Evolutionary conservation across 1,284 basidiomycete species (phyloP).

Genomic region (Irpex lacteus): DNA sequence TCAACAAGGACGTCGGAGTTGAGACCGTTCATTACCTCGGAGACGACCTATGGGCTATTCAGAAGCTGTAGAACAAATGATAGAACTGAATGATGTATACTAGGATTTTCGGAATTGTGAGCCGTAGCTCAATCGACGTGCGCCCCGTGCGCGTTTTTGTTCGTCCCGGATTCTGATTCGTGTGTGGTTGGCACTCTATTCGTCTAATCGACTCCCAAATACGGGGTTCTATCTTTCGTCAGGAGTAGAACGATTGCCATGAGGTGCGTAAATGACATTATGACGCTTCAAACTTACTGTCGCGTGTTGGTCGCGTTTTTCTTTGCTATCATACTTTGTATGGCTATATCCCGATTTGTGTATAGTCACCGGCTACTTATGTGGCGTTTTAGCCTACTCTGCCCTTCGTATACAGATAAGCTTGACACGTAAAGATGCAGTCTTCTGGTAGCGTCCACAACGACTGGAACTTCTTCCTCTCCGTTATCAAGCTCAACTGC

Average conservation of each 20-base stretch:
- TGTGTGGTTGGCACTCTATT: background rate
- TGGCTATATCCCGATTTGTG: background rate
- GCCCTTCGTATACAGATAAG: background rate
- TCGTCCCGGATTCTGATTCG: background rate
- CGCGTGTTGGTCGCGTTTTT: background rate
- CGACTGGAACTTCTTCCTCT: background rate
- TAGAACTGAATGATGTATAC: background rate
- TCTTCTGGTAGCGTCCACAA: background rate
- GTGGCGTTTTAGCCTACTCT: background rate
- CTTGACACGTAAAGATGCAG: background rate
- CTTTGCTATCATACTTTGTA: background rate
- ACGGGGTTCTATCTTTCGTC: background rate
- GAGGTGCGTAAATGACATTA: background rate
- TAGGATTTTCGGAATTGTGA: background rate
- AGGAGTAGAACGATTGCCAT: background rate
- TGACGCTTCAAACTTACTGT: background rate
- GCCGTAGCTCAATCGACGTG: background rate
- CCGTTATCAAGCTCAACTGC: too few species aligned
- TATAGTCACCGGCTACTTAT: background rate
- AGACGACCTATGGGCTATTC: slow-evolving; percentile 86
- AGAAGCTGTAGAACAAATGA: slow-evolving; percentile 54
- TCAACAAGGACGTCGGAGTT: slow-evolving; percentile 91
- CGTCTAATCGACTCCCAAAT: background rate
- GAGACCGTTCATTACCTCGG: slow-evolving; percentile 86
- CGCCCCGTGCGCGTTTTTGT: background rate